Base-by-base conservation (phyloP, 2,329 filamentous ascomycete species). In the Metarhizium rileyi region DNA sequence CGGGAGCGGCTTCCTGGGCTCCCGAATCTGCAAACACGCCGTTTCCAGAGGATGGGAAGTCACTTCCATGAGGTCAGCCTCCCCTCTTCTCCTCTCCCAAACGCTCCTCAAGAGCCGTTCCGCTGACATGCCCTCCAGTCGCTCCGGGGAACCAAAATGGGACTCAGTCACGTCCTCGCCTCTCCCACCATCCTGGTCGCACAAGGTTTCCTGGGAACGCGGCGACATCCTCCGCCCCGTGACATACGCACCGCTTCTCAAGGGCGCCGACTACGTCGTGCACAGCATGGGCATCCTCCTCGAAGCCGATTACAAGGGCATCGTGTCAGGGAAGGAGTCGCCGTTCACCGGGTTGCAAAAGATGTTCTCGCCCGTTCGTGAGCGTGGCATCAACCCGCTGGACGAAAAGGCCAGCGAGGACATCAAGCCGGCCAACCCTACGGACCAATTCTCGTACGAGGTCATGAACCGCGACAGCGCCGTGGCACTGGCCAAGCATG, bases 231-330 rank as follows among this genome's bases (percentile, higher is more conserved):
- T 98, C 53, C 80, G 85, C 52, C 91, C 93, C 1, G 72, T 78
- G 1, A 86, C 86, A 18, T 98, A 96, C 70, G 80, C 78, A 8
- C 72, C 84, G 0, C 79, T 91, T 44, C 80, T 98, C 53, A 78
- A 81, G 57, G 81, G 79, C 50, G 87, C 90, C 53, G 81, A 89
- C 65, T 90, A 83, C 50, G 90, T 97, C 25, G 85, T 98, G 44
- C 93, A 98, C 74, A 89, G 79, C 61, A 90, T 97, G 85, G 93
- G 93, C 9, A 96, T 98, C 59, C 77, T 98, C 18, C 80, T 98
- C 9, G 93, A 98, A 72, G 90, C 90, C 46, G 93, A 98, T 73
- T 98, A 98, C 80, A 98, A 98, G 70, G 87, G 86, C 57, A 84
- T 95, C 16, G 65, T 98, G 25, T 84, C 82, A 20, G 93, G 93